Conservation (phyloP, 2,329 filamentous ascomycete species). For the Blumeriella jaapii region DNA sequence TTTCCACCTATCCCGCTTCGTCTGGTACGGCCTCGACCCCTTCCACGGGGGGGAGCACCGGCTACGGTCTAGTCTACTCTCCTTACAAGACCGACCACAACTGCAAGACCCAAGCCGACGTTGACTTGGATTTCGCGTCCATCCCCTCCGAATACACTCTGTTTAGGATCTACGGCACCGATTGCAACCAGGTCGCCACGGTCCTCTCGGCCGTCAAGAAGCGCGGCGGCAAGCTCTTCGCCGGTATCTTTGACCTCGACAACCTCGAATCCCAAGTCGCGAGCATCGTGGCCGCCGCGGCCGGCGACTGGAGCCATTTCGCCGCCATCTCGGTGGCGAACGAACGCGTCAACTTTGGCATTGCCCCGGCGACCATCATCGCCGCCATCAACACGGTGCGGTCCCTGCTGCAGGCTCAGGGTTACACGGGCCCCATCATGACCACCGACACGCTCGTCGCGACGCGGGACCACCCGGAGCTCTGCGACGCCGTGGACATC, state of each 20-base stretch:
- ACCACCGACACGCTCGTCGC: slow-evolving; percentile 70
- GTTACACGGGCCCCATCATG: slow-evolving; percentile 63
- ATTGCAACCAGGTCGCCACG: slow-evolving; percentile 60
- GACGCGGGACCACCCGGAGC: slow-evolving; percentile 49
- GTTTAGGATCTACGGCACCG: slow-evolving; percentile 69
- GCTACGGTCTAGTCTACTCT: slow-evolving; percentile 44
- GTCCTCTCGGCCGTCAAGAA: slow-evolving; percentile 51
- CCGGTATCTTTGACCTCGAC: slow-evolving; percentile 58
- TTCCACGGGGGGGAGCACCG: slow-evolving; percentile 8
- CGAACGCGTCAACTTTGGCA: slow-evolving; percentile 60
- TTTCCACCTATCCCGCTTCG: background rate
- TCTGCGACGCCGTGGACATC: slow-evolving; percentile 67
- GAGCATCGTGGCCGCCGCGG: slow-evolving; percentile 46
- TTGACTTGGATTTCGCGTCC: slow-evolving; percentile 51
- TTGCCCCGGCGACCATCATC: slow-evolving; percentile 42
- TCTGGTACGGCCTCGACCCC: slow-evolving; percentile 6
- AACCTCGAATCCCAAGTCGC: slow-evolving; percentile 45
- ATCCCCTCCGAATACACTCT: slow-evolving; percentile 43
- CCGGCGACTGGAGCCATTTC: slow-evolving; percentile 55
- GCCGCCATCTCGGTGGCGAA: slow-evolving; percentile 70
- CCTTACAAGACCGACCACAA: slow-evolving; percentile 42
- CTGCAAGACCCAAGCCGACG: slow-evolving; percentile 56
- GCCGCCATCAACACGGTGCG: slow-evolving; percentile 47
- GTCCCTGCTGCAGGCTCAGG: slow-evolving; percentile 43
- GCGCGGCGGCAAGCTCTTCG: slow-evolving; percentile 59